Conservation (phyloP, 2,329 filamentous ascomycete genomes). For the Colletotrichum truncatum region DNA sequence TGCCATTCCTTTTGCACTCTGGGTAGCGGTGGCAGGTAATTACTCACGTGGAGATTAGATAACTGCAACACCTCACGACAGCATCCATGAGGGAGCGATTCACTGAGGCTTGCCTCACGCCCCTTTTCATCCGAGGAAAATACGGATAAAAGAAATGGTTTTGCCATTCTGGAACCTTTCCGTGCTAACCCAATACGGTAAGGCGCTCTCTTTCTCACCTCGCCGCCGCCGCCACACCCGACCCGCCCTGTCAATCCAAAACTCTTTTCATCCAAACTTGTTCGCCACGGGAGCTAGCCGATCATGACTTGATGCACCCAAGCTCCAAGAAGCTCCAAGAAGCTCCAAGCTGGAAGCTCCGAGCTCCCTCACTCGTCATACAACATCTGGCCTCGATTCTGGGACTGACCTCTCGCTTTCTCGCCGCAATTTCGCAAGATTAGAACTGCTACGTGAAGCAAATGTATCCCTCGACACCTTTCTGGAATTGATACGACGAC, state of each 20-base stretch:
- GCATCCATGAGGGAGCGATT: not conserved
- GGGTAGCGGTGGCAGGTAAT: not conserved
- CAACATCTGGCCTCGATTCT: too few species aligned
- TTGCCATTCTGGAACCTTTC: conserved; percentile 25
- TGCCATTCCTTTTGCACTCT: not conserved
- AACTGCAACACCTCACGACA: not conserved
- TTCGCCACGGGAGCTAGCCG: conserved; percentile 18
- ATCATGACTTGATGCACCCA: not conserved
- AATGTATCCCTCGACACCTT: not conserved
- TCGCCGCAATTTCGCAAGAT: too few species aligned
- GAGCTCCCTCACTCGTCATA: too few species aligned
- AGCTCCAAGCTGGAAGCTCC: not conserved
- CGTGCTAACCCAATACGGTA: conserved; percentile 8
- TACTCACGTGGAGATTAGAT: not conserved
- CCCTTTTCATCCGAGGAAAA: not conserved
- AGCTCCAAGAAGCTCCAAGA: not conserved
- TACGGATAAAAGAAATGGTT: not conserved
- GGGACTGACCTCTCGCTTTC: too few species aligned
- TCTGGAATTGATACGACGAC: not conserved
- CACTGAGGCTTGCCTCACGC: not conserved
- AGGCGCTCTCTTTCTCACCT: not conserved
- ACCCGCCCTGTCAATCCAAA: conserved; percentile 15
- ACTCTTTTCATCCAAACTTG: conserved; percentile 1
- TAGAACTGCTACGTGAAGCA: too few species aligned
- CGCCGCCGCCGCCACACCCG: conserved; percentile 27